Evolutionary conservation across 2,329 filamentous ascomycete genomes (phyloP).

Genomic region (Juglanconis sp.): DNA sequence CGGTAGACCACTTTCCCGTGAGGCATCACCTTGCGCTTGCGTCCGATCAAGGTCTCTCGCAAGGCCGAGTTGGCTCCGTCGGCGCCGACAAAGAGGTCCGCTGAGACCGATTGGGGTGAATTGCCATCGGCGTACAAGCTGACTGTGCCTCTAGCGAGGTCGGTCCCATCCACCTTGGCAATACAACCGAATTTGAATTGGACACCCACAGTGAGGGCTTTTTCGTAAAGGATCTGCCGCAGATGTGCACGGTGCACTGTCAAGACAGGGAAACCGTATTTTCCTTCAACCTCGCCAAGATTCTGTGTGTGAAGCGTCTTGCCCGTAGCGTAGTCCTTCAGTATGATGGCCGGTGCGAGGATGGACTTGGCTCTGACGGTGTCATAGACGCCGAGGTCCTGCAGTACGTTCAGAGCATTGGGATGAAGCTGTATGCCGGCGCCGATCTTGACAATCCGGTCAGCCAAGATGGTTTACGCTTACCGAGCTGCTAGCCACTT

Average conservation of each 20-base stretch:
- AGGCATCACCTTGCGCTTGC: slow-evolving; percentile 17
- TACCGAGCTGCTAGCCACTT: not conserved
- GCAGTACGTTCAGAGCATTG: slow-evolving; percentile 21
- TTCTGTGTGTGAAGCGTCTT: slow-evolving; percentile 21
- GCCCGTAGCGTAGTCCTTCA: slow-evolving; percentile 21
- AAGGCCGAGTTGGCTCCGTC: slow-evolving; percentile 27
- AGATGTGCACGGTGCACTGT: slow-evolving; percentile 22
- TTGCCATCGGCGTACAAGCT: slow-evolving; percentile 19
- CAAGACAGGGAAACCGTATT: slow-evolving; percentile 21
- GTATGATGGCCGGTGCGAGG: slow-evolving; percentile 15
- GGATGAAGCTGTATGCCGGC: slow-evolving; percentile 23
- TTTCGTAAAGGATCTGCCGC: slow-evolving; percentile 21
- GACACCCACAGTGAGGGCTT: slow-evolving; percentile 19
- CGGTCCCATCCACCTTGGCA: slow-evolving; percentile 12
- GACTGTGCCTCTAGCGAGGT: slow-evolving; percentile 6
- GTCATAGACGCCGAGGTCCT: slow-evolving; percentile 21
- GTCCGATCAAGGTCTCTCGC: slow-evolving; percentile 16
- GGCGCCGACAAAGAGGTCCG: slow-evolving; percentile 23
- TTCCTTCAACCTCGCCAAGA: slow-evolving; percentile 7
- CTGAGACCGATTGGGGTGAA: slow-evolving; percentile 10
- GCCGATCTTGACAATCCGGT: slow-evolving; percentile 5
- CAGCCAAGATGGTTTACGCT: not conserved
- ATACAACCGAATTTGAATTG: slow-evolving; percentile 18
- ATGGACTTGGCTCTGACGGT: slow-evolving; percentile 19
- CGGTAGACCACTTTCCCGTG: slow-evolving; percentile 23